A percentile compares a stretch with the other conserved stretches of the same genome.
Conservation (phyloP, 495 filamentous ascomycete species). For the Hamigera avellanea region DNA sequence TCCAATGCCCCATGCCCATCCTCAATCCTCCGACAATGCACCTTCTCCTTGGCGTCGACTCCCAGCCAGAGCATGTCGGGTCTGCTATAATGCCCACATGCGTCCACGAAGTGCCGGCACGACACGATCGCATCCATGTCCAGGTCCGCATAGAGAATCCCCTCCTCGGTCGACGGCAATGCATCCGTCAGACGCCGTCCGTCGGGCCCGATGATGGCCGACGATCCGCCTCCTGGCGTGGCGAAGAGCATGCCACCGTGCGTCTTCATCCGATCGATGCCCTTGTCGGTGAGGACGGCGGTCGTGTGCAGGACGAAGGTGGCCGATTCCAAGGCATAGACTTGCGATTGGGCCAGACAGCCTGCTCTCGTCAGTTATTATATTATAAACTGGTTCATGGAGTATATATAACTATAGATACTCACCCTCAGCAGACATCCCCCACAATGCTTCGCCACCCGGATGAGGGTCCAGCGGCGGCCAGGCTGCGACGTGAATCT, state of each 20-base stretch:
- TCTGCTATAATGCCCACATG: conserved; percentile 38
- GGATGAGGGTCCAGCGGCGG: conserved; percentile 24
- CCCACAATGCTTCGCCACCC: conserved; percentile 15
- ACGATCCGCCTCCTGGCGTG: conserved; percentile 32
- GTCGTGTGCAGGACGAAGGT: conserved; percentile 41
- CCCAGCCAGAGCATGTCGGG: conserved; percentile 44
- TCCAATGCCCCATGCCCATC: too few relatives aligned
- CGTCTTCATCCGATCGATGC: conserved; percentile 29
- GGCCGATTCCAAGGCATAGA: conserved; percentile 41
- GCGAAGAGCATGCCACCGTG: conserved; percentile 21
- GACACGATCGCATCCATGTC: conserved; percentile 25
- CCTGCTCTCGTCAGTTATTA: conserved; percentile 6
- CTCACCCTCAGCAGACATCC: conserved; percentile 27
- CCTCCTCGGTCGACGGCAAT: conserved; percentile 22
- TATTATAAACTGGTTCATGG: neutral
- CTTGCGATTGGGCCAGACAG: conserved; percentile 28
- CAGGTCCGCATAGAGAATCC: conserved; percentile 37
- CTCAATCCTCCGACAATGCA: too few relatives aligned
- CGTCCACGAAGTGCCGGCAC: conserved; percentile 30
- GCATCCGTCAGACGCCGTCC: conserved; percentile 31
- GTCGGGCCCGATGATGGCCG: conserved; percentile 43
- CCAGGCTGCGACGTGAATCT: conserved; percentile 51
- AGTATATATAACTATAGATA: neutral
- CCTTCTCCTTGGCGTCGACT: conserved; percentile 25
- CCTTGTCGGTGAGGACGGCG: conserved; percentile 26